Evolutionary conservation across 352 stramenopile genomes (phyloP), one percentile per base, ranked within the genome.

Genomic region (Globisporangium emineosum): DNA sequence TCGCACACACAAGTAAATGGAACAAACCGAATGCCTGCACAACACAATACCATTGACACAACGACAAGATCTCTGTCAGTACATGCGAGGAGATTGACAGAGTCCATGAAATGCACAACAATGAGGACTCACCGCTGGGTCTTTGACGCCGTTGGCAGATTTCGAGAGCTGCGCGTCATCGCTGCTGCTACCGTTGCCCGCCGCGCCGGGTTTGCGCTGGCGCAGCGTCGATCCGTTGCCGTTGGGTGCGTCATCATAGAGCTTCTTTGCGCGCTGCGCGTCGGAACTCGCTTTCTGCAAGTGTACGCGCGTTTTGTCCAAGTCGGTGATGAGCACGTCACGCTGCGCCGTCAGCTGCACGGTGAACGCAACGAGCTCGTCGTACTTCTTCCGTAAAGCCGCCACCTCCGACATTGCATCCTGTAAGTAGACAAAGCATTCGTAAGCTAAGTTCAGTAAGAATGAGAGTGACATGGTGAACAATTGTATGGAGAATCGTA

Each of bases 311-410:
- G 84, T 74, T 62, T 92, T 94, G 60, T 91, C 80, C 55, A 96
- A 64, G 56, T 96, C 88, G 56, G 70, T 88, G 70, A 96, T 90
- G 62, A 96, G 68, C 49, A 89, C 83, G 61, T 96, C 86, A 5
- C 88, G 86, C 66, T 94, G 84, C 5, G 86, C 88, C 5, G 88
- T 96, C 47, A 96, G 62, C 60, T 96, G 88, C 58, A 96, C 88
- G 15, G 88, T 96, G 67, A 94, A 96, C 55, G 84, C 78, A 65
- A 96, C 88, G 61, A 96, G 77, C 84, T 96, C 88, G 62, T 94
- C 86, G 67, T 96, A 96, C 73, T 96, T 96, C 74, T 94, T 94
- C 54, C 87, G 83, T 29, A 96, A 66, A 17, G 71, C 72, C 30
- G 76, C 79, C 21, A 93, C 73, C 45, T 94, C 82, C 29, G 78